Evolutionary conservation across 1,284 basidiomycete species (phyloP), one percentile per base, ranked within the genome.

Genomic region (Ceratobasidium sp.): DNA sequence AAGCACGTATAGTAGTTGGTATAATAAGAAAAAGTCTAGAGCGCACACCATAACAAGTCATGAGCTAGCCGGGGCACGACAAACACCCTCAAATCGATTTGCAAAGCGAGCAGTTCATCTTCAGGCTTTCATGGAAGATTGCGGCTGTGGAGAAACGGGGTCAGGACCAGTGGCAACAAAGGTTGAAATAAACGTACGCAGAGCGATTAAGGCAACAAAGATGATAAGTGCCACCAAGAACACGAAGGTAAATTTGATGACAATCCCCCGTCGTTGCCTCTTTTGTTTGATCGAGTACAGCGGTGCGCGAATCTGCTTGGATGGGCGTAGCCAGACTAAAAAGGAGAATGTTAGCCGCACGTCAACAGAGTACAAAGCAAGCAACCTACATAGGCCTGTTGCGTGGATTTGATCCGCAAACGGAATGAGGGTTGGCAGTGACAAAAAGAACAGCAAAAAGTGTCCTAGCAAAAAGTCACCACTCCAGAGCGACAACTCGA

Each of bases 401-500:
- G 95, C 94, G 82, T 98, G 95, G 72, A 96, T 74, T 74, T 88
- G 88, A 83, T 96, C 94, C 74, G 91, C 83, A 81, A 89, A 96
- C 0, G 96, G 95, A 75, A 97, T 89, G 76, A 96, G 82, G 75
- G 92, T 85, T 0, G 95, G 94, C 18, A 88, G 86, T 23, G 89
- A 88, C 77, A 95, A 81, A 82, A 93, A 84, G 83, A 92, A 89
- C 70, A 92, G 82, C 62, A 92, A 81, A 76, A 92, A 79, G 79
- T 89, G 88, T 25, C 86, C 86, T 61, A 86, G 81, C 73, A 89
- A 80, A 77, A 88, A 88, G 81, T 96, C 95, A n/a, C 93, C 95
- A 63, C 90, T 91, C 91, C 95, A 97, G 21, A 96, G 81, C 25
- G 92, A 93, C 90, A 96, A 93, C 82, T 97, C 96, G 76, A 97